phyloP scores from a whole-genome alignment of 2,329 filamentous ascomycete genomes.

The Venturia oleaginea region DNA sequence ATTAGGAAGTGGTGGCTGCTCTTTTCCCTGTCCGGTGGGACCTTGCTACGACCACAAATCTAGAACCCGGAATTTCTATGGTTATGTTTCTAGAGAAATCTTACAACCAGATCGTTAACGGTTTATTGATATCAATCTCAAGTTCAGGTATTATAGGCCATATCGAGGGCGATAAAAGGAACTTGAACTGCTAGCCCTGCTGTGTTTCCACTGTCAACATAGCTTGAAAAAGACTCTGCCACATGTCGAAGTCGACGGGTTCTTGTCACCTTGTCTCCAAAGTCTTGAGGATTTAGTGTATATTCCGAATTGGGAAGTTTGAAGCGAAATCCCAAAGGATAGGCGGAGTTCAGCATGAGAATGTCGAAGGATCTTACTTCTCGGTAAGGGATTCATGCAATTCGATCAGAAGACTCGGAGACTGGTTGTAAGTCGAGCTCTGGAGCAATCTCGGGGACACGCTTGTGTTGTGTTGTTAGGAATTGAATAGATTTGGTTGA shows the following conservation, averaged over 20 bases:
- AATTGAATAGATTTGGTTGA: too few species aligned
- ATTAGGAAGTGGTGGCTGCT: too few species aligned
- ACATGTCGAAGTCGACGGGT: not conserved
- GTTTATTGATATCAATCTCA: too few species aligned
- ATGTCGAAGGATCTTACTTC: not conserved
- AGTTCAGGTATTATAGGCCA: too few species aligned
- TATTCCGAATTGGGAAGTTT: not conserved
- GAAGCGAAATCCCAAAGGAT: not conserved
- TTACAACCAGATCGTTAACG: too few species aligned
- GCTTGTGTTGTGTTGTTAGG: not conserved
- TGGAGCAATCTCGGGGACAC: not conserved
- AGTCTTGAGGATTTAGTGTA: not conserved
- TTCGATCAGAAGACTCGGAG: not conserved
- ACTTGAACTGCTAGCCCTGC: too few species aligned
- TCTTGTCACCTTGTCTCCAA: not conserved
- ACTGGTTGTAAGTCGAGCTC: not conserved
- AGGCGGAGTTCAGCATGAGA: not conserved
- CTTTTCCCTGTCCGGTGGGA: too few species aligned
- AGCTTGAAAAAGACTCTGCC: not conserved
- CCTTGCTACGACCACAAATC: too few species aligned
- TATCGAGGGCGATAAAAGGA: too few species aligned
- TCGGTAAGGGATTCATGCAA: not conserved
- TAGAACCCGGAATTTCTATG: too few species aligned
- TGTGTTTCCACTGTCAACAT: not conserved
- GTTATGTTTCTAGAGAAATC: too few species aligned